Evolutionary conservation across 2,329 filamentous ascomycete genomes (phyloP).

Genomic region (Pseudophaeomoniella oleicola): DNA sequence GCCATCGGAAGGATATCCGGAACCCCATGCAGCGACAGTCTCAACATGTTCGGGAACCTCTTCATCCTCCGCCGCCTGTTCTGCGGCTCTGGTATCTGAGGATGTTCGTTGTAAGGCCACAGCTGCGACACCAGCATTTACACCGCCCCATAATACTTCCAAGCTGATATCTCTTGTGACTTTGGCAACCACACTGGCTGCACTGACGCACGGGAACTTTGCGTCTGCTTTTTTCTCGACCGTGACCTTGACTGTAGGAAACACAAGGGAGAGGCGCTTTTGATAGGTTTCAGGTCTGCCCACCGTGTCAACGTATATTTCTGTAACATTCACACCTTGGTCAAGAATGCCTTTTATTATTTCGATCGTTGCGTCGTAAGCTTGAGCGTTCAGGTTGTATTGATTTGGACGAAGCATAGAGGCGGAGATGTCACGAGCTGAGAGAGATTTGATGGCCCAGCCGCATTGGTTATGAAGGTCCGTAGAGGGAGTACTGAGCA

Average conservation of each 20-base stretch:
- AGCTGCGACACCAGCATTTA: slow-evolving; percentile 5
- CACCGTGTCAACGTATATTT: slow-evolving; percentile 93
- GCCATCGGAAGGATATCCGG: slow-evolving; percentile 81
- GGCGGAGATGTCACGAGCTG: slow-evolving; percentile 67
- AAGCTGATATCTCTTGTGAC: slow-evolving; percentile 85
- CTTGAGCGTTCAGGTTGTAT: slow-evolving; percentile 94
- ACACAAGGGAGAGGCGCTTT: slow-evolving; percentile 65
- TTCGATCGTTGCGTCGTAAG: slow-evolving; percentile 77
- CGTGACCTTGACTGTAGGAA: slow-evolving; percentile 61
- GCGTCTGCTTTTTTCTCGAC: slow-evolving; percentile 88
- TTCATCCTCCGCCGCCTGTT: slow-evolving; percentile 16
- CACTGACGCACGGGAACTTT: slow-evolving; percentile 82
- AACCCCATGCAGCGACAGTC: slow-evolving; percentile 55
- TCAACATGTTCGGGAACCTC: slow-evolving; percentile 10
- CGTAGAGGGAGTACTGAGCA: slow-evolving; percentile 51
- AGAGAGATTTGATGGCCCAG: slow-evolving; percentile 71
- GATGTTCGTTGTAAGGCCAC: background rate
- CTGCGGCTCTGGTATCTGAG: slow-evolving; percentile 5
- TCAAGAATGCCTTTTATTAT: slow-evolving; percentile 67
- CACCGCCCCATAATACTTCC: slow-evolving; percentile 54
- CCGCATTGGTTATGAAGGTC: slow-evolving; percentile 53
- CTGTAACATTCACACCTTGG: slow-evolving; percentile 64
- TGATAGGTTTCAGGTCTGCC: slow-evolving; percentile 74
- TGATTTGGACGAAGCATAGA: slow-evolving; percentile 51
- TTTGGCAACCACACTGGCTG: slow-evolving; percentile 88